Evolutionary conservation across 345 rosid species (phyloP).

Genomic region (Ailanthus altissimus): DNA sequence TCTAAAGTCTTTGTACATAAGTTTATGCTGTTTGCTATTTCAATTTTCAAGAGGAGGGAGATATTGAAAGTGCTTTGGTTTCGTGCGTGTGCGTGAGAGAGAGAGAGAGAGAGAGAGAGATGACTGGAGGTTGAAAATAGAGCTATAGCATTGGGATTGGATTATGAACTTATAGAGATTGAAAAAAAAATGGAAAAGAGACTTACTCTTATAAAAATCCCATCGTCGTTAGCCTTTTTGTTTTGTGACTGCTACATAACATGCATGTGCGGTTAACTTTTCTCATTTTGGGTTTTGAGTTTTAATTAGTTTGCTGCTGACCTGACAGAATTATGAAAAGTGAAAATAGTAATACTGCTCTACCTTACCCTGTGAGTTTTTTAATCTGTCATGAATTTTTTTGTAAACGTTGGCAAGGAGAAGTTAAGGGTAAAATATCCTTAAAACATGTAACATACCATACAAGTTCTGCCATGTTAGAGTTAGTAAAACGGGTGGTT

Average conservation of each 20-base stretch:
- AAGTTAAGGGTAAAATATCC: no score
- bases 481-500: no score
- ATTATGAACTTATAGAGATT: neutral
- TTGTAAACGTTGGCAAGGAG: no score
- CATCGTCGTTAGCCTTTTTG: no score
- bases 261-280: neutral
- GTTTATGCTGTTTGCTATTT: neutral
- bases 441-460: no score
- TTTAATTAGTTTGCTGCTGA: neutral
- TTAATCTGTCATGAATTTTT: neutral
- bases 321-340: neutral
- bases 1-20: neutral
- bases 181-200: neutral
- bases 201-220: neutral
- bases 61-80: neutral
- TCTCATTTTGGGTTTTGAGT: slow-evolving; percentile 7
- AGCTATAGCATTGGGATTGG: neutral
- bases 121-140: slow-evolving; percentile 14
- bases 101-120: neutral
- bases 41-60: neutral
- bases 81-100: neutral
- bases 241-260: neutral
- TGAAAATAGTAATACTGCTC: neutral
- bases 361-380: neutral
- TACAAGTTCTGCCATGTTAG: no score